Percentiles rank a stretch among this genome's conserved stretches.
Evolutionary conservation across 2,329 filamentous ascomycete genomes (phyloP).

Genomic region (Hymenoscyphus fructigenus): DNA sequence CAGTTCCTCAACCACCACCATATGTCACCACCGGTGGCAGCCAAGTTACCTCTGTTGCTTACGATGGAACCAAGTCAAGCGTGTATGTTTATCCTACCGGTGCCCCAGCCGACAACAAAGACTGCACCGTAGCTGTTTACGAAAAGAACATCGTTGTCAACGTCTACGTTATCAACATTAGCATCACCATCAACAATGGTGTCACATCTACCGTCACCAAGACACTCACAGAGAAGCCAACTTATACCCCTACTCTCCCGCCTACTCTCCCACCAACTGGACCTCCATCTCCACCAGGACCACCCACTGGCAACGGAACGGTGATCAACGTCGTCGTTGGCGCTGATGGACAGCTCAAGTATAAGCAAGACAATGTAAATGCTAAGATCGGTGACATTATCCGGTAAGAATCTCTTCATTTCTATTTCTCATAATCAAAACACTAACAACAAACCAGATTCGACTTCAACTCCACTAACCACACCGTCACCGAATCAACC

Average conservation of each 20-base stretch:
- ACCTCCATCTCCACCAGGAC: constrained; percentile 5
- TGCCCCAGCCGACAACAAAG: constrained; percentile 5
- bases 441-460: constrained; percentile 42
- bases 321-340: constrained; percentile 16
- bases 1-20: constrained; percentile 4
- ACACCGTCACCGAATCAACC: constrained; percentile 69
- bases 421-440: not conserved
- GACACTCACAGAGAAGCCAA: constrained; percentile 10
- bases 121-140: constrained; percentile 24
- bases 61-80: constrained; percentile 11
- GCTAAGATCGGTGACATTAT: constrained; percentile 66
- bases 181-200: constrained; percentile 18
- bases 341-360: constrained; percentile 36
- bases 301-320: not conserved
- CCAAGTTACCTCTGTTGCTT: constrained; percentile 20
- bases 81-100: constrained; percentile 25
- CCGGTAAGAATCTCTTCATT: constrained; percentile 34
- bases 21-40: constrained; percentile 12
- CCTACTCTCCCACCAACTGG: constrained; percentile 3
- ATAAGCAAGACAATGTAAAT: constrained; percentile 56
- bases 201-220: constrained; percentile 14
- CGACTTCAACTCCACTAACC: constrained; percentile 68
- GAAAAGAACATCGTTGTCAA: constrained; percentile 19
- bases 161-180: constrained; percentile 15
- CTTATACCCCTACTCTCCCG: constrained; percentile 2